Evolutionary conservation across 176 grass and related monocot species (phyloP).

Genomic region (Oryza glaberrima): DNA sequence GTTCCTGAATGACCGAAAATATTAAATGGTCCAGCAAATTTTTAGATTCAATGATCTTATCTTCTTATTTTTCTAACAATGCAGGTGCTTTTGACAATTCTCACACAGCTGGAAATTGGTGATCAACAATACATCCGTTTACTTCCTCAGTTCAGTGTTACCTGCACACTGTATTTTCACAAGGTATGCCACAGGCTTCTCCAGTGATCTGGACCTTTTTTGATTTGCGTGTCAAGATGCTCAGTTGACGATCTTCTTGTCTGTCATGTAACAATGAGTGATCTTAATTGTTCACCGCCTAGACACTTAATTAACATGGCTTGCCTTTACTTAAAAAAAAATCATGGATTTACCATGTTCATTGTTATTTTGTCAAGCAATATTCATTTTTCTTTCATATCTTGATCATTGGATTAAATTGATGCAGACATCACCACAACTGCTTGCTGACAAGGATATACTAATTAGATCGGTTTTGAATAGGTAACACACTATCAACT

Average conservation of each 20-base stretch:
- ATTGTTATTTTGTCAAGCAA: conserved; percentile 22
- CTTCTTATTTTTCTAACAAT: conserved; percentile 32
- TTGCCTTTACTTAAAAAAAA: background rate
- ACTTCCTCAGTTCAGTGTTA: conserved; percentile 82
- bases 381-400: conserved; percentile 33
- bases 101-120: conserved; percentile 93
- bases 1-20: conserved; percentile 23
- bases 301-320: conserved; percentile 8
- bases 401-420: conserved; percentile 33
- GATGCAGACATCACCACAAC: conserved; percentile 71
- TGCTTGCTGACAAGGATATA: conserved; percentile 77
- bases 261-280: background rate
- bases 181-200: conserved; percentile 61
- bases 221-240: background rate
- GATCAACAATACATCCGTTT: conserved; percentile 84
- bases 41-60: conserved; percentile 26
- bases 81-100: conserved; percentile 86
- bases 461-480: conserved; percentile 78
- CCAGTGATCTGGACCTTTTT: background rate
- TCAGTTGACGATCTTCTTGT: conserved; percentile 10
- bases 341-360: background rate
- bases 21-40: conserved; percentile 4
- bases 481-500: conserved; percentile 39
- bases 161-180: conserved; percentile 90
- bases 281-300: conserved; percentile 10